Conservation (phyloP, 768 basidiomycete genomes). For the Pleurotus tuber-regium region DNA sequence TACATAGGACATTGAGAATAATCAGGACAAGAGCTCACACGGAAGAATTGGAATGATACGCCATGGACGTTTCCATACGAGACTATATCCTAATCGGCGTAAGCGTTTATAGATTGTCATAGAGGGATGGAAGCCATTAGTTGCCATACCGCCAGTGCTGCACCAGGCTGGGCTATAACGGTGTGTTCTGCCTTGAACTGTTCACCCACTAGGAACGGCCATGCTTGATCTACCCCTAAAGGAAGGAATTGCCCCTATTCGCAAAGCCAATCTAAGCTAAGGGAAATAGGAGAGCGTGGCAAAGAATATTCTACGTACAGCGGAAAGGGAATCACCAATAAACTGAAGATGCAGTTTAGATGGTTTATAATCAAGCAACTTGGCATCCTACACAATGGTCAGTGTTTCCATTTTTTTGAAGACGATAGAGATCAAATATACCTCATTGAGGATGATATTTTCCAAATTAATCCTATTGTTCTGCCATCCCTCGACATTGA, state of each 20-base stretch:
- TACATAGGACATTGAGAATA: background rate
- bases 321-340: conserved; percentile 57
- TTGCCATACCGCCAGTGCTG: conserved; percentile 39
- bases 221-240: conserved; percentile 53
- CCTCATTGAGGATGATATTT: conserved; percentile 42
- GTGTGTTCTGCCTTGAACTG: conserved; percentile 50
- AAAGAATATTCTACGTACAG: conserved; percentile 30
- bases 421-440: conserved; percentile 17
- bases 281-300: background rate
- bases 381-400: conserved; percentile 37
- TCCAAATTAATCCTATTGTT: conserved; percentile 55
- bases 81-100: conserved; percentile 39
- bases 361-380: conserved; percentile 41
- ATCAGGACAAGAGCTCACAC: conserved; percentile 22
- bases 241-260: conserved; percentile 52
- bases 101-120: background rate
- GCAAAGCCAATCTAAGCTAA: too few species aligned
- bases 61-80: conserved; percentile 56
- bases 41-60: conserved; percentile 49
- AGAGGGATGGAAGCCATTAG: background rate
- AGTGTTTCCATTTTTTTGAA: background rate
- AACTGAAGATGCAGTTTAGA: conserved; percentile 49
- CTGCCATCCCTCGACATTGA: conserved; percentile 59
- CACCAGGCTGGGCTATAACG: conserved; percentile 54
- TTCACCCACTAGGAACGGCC: conserved; percentile 52